phyloP scores from a whole-genome alignment of 2,329 filamentous ascomycete species.

The Neonectria neomacrospora region DNA sequence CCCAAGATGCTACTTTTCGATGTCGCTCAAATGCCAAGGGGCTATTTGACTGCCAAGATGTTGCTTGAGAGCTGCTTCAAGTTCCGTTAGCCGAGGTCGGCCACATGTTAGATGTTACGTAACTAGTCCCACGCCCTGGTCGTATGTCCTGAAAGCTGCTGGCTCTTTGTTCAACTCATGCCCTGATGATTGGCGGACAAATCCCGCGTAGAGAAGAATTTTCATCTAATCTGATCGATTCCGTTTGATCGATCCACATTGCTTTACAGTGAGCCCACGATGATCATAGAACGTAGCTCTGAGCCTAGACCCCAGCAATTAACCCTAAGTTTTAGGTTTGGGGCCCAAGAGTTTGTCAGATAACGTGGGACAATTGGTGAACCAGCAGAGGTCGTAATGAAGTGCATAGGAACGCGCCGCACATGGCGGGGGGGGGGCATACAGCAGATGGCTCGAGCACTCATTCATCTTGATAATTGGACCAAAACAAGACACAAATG shows the following conservation, averaged over 20 bases:
- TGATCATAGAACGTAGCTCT: neutral
- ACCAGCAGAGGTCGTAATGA: neutral
- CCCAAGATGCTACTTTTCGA: too few relatives aligned
- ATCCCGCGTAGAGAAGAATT: neutral
- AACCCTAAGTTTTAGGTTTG: neutral
- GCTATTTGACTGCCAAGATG: too few relatives aligned
- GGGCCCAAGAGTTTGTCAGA: neutral
- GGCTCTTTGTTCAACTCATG: neutral
- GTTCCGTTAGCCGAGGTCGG: neutral
- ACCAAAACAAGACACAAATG: too few relatives aligned
- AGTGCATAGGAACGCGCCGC: neutral
- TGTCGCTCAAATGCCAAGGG: too few relatives aligned
- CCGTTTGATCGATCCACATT: neutral
- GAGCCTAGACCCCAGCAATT: neutral
- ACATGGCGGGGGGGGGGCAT: neutral
- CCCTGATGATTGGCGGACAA: neutral
- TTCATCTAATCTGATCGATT: neutral
- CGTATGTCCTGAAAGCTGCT: neutral
- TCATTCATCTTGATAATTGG: too few relatives aligned
- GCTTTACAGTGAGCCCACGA: neutral
- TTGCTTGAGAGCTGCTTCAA: neutral
- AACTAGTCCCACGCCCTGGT: neutral
- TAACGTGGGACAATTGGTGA: too few relatives aligned
- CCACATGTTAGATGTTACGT: neutral
- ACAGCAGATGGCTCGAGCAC: too few relatives aligned